Conservation (phyloP, 2,329 filamentous ascomycete genomes). For the Microsporum ferrugineum region DNA sequence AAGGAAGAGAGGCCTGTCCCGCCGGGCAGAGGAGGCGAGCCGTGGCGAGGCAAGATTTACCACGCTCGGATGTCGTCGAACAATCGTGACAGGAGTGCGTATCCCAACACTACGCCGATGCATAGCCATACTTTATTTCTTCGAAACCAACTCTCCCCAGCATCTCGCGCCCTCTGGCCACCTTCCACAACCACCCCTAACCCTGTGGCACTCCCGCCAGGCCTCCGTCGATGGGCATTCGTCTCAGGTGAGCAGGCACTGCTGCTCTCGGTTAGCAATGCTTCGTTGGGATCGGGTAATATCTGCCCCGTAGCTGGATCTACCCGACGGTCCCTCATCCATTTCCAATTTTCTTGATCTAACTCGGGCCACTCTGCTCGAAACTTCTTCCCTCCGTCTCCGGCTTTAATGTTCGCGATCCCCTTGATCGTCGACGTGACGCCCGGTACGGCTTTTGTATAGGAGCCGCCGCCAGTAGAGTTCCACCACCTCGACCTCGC, state of each 20-base stretch:
- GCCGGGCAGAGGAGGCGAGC: neutral
- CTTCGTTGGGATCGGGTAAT: constrained; percentile 39
- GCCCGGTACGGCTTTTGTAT: constrained; percentile 38
- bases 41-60: neutral
- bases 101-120: constrained; percentile 61
- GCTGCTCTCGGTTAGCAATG: constrained; percentile 28
- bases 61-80: constrained; percentile 37
- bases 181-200: constrained; percentile 63
- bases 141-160: constrained; percentile 69
- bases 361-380: constrained; percentile 78
- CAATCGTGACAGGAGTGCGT: constrained; percentile 69
- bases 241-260: constrained; percentile 48
- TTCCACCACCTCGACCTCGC: constrained; percentile 89
- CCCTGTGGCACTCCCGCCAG: constrained; percentile 42
- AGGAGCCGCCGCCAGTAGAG: constrained; percentile 75
- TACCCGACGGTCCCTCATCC: constrained; percentile 75
- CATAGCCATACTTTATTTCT: constrained; percentile 67
- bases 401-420: constrained; percentile 69
- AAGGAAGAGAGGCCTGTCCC: neutral
- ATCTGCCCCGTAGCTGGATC: constrained; percentile 63
- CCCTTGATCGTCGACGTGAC: constrained; percentile 51
- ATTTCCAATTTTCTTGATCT: constrained; percentile 79
- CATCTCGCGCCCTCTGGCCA: constrained; percentile 60
- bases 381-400: constrained; percentile 88
- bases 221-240: constrained; percentile 54